Conservation (phyloP, 2,329 filamentous ascomycete species). For the Aphanocladium album region DNA sequence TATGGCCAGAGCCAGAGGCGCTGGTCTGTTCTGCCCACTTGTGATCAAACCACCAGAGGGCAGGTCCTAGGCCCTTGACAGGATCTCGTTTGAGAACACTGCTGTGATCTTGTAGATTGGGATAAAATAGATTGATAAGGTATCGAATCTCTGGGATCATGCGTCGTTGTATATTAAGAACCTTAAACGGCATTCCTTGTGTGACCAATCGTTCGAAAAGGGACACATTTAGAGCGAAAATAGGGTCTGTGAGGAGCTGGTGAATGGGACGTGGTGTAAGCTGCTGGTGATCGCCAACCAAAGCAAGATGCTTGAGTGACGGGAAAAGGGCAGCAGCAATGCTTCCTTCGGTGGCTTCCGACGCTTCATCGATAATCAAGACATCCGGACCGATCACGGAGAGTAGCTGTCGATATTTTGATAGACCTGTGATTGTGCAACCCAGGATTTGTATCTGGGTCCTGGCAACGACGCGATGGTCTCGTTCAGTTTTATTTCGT, state of each 20-base stretch:
- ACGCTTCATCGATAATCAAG: slow-evolving; percentile 74
- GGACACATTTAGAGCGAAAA: slow-evolving; percentile 66
- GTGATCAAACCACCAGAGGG: slow-evolving; percentile 42
- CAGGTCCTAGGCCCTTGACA: slow-evolving; percentile 35
- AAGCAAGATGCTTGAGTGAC: slow-evolving; percentile 48
- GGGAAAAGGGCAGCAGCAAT: slow-evolving; percentile 48
- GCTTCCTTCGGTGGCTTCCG: slow-evolving; percentile 65
- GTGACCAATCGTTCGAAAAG: slow-evolving; percentile 75
- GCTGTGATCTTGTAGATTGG: slow-evolving; percentile 38
- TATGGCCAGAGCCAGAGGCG: slow-evolving; percentile 50
- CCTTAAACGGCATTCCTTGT: slow-evolving; percentile 57
- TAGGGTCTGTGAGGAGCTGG: slow-evolving; percentile 50
- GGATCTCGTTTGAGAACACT: slow-evolving; percentile 28
- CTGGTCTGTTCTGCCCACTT: slow-evolving; percentile 60
- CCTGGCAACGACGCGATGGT: slow-evolving; percentile 39
- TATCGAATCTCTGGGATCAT: slow-evolving; percentile 44
- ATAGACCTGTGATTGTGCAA: slow-evolving; percentile 72
- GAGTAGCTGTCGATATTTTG: slow-evolving; percentile 71
- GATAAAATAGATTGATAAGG: slow-evolving; percentile 45
- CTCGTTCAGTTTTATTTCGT: slow-evolving; percentile 53
- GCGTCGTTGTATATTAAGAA: slow-evolving; percentile 62
- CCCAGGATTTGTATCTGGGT: slow-evolving; percentile 49
- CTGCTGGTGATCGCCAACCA: slow-evolving; percentile 77
- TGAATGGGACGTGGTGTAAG: slow-evolving; percentile 65
- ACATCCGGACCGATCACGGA: slow-evolving; percentile 60